Percentiles rank a stretch among this genome's conserved stretches.
Conservation (phyloP, 2,329 filamentous ascomycete genomes). For the Verticillium isaacii region DNA sequence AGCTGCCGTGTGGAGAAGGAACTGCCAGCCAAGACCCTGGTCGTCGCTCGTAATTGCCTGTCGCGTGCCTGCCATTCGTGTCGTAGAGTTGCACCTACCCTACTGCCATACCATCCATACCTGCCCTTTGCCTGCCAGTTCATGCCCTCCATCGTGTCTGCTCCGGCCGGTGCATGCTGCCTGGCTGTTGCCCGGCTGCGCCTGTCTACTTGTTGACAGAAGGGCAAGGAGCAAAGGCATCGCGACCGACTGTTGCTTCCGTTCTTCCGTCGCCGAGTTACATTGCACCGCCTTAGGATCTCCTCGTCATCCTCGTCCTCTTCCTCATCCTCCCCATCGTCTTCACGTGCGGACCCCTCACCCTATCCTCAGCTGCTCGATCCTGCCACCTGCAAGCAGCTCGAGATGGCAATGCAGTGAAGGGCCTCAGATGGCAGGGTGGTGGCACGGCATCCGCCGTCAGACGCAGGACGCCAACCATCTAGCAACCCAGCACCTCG, state of each 20-base stretch:
- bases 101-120: not conserved
- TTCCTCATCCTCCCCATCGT: not conserved
- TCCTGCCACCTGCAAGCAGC: not conserved
- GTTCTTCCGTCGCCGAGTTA: no score
- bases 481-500: not conserved
- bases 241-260: no score
- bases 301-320: no score
- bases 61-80: not conserved
- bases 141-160: not conserved
- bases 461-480: not conserved
- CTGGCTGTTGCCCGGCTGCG: no score
- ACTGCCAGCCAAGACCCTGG: not conserved
- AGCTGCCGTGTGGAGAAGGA: not conserved
- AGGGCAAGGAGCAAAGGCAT: no score
- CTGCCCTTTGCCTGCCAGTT: not conserved
- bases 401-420: not conserved
- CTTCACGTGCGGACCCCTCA: not conserved
- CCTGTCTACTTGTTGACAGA: no score
- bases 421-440: not conserved
- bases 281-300: no score
- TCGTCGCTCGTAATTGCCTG: not conserved
- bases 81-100: not conserved
- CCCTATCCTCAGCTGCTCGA: not conserved
- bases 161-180: no score
- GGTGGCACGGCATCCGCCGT: not conserved